Percentiles rank a stretch among this genome's conserved stretches.
phyloP scores from a whole-genome alignment of 805 yeast species.

The Naumovozyma castellii region DNA sequence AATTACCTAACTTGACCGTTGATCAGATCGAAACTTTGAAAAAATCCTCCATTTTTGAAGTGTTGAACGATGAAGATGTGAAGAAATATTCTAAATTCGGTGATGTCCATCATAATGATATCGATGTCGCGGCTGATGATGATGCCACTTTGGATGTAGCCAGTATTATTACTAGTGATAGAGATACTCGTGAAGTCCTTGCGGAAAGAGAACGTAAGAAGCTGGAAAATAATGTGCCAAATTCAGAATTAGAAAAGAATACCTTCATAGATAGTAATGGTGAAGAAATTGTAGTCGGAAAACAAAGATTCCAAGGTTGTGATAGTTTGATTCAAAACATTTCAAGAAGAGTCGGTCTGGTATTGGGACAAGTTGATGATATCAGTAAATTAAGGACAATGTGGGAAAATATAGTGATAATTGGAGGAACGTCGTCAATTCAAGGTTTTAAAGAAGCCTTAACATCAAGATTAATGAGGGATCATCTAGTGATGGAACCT shows the following conservation, averaged over 20 bases:
- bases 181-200: slow-evolving; percentile 56
- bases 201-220: slow-evolving; percentile 49
- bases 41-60: slow-evolving; percentile 66
- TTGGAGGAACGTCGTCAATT: slow-evolving; percentile 70
- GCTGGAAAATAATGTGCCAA: slow-evolving; percentile 34
- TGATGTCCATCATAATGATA: slow-evolving; percentile 24
- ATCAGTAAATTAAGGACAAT: slow-evolving; percentile 66
- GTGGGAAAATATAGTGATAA: slow-evolving; percentile 71
- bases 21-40: slow-evolving; percentile 69
- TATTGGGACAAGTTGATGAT: slow-evolving; percentile 53
- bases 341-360: slow-evolving; percentile 43
- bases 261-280: slow-evolving; percentile 54
- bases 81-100: slow-evolving; percentile 51
- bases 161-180: slow-evolving; percentile 69
- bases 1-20: slow-evolving; percentile 49
- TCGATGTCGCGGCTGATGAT: slow-evolving; percentile 32
- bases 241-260: slow-evolving; percentile 67
- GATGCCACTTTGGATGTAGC: slow-evolving; percentile 84
- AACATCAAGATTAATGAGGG: slow-evolving; percentile 45
- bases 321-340: slow-evolving; percentile 48
- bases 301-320: slow-evolving; percentile 79
- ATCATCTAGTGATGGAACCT: slow-evolving; percentile 39
- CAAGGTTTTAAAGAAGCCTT: slow-evolving; percentile 70
- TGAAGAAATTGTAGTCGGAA: slow-evolving; percentile 60
- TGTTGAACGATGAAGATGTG: slow-evolving; percentile 58